Evolutionary conservation across 306 rosid genomes (phyloP).

Genomic region (Begonia masoniana): DNA sequence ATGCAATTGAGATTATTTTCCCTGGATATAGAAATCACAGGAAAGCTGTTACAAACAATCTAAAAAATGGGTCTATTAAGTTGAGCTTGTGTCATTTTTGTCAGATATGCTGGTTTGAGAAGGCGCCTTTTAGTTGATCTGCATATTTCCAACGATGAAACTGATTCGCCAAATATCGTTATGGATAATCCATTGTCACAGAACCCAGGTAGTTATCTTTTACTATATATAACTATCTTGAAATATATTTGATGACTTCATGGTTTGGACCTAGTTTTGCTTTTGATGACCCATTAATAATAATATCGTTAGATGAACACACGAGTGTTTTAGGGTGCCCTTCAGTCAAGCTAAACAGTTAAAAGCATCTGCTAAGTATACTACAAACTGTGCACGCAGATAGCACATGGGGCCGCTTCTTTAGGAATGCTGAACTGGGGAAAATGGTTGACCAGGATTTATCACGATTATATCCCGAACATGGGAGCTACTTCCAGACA

Average conservation of each 20-base stretch:
- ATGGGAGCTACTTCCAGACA: constrained; percentile 90
- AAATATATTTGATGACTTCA: too few relatives aligned
- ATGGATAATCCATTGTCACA: constrained; percentile 93
- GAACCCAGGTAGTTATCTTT: constrained; percentile 62
- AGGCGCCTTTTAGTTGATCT: constrained; percentile 87
- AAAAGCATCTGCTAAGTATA: neutral
- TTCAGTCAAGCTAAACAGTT: too few relatives aligned
- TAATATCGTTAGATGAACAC: too few relatives aligned
- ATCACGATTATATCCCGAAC: constrained; percentile 94
- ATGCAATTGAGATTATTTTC: too few relatives aligned
- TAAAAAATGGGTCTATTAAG: neutral
- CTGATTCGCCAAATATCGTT: constrained; percentile 44
- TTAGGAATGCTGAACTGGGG: constrained; percentile 90
- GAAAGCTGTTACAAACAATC: neutral
- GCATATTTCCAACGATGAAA: constrained; percentile 56
- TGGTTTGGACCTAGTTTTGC: too few relatives aligned
- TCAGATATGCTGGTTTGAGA: constrained; percentile 87
- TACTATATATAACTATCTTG: too few relatives aligned
- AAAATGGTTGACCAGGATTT: constrained; percentile 96
- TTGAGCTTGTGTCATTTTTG: neutral
- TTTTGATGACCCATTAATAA: too few relatives aligned
- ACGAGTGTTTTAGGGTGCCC: too few relatives aligned
- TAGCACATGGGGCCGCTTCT: constrained; percentile 96
- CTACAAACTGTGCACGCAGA: constrained; percentile 37
- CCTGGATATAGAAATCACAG: too few relatives aligned